Percentiles rank a stretch among this genome's conserved stretches.
These are phyloP conservation scores for Puccinia novopanici DNA, from an alignment of 1,284 basidiomycete genomes.

Conservation along the genomic window DNA sequence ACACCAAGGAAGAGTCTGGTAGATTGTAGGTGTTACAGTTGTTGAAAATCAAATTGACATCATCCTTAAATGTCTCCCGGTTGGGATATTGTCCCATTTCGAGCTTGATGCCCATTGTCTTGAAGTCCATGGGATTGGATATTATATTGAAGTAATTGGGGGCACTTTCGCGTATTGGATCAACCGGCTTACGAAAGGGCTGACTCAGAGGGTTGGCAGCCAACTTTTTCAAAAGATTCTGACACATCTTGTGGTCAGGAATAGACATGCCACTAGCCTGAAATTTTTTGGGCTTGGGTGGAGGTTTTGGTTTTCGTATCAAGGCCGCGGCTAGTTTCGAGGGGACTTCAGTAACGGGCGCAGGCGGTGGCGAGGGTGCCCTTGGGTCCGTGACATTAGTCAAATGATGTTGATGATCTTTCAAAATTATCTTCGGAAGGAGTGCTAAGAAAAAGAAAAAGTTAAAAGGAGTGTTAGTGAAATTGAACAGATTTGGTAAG, in stretches of 20 bases:
- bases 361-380: not conserved
- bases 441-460: conserved; percentile 1
- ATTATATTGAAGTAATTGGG: conserved; percentile 82
- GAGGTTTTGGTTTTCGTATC: conserved; percentile 58
- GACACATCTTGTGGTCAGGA: conserved; percentile 76
- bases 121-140: conserved; percentile 91
- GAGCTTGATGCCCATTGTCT: conserved; percentile 83
- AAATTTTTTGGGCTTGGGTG: conserved; percentile 66
- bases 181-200: conserved; percentile 43
- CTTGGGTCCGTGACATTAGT: conserved; percentile 10
- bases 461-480: not conserved
- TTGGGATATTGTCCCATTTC: conserved; percentile 78
- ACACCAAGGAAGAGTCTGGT: conserved; percentile 62
- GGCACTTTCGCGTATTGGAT: conserved; percentile 65
- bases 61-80: conserved; percentile 78
- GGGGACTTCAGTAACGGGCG: conserved; percentile 34
- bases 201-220: conserved; percentile 59
- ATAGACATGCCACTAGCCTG: conserved; percentile 78
- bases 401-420: conserved; percentile 24
- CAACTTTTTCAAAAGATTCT: conserved; percentile 79
- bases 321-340: conserved; percentile 54
- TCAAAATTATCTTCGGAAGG: conserved; percentile 42
- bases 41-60: conserved; percentile 82
- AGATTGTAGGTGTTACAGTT: conserved; percentile 88
- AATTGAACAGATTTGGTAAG: not conserved